phyloP scores from a whole-genome alignment of 495 filamentous ascomycete species.

The Apiosordaria backusii region DNA sequence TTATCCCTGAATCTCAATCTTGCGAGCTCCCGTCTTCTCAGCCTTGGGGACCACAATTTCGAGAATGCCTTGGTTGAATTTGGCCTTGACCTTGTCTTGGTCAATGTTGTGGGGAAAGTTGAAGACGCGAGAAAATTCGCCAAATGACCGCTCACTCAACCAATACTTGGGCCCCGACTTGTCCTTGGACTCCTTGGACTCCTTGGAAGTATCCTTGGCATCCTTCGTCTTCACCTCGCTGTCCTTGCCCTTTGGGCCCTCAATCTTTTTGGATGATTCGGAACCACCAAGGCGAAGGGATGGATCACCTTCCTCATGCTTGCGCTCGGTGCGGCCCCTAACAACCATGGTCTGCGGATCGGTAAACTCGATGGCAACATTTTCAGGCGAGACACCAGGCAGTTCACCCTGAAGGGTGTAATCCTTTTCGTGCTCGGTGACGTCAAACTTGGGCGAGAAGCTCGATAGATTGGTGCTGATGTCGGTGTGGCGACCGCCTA shows the following conservation, averaged over 20 bases:
- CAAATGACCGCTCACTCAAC: conserved; percentile 75
- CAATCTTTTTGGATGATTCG: conserved; percentile 21
- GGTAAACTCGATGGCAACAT: conserved; percentile 81
- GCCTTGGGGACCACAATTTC: conserved; percentile 76
- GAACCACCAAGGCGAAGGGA: conserved; percentile 15
- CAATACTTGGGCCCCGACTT: conserved; percentile 59
- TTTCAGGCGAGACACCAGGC: conserved; percentile 74
- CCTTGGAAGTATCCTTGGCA: not conserved
- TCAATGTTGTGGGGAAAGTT: conserved; percentile 71
- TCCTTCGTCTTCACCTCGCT: conserved; percentile 6
- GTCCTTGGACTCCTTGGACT: conserved; percentile 2
- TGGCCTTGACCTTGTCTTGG: conserved; percentile 75
- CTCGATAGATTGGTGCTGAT: not conserved
- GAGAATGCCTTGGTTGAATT: conserved; percentile 57
- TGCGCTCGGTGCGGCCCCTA: conserved; percentile 61
- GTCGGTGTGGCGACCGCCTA: conserved; percentile 15
- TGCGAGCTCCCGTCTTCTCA: conserved; percentile 38
- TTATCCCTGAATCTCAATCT: conserved; percentile 21
- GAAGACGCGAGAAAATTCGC: conserved; percentile 80
- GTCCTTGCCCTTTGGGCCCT: conserved; percentile 21
- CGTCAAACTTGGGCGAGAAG: conserved; percentile 62
- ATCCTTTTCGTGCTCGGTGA: conserved; percentile 60
- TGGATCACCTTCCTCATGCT: conserved; percentile 45
- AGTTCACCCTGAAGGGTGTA: conserved; percentile 89
- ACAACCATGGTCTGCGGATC: conserved; percentile 74